Conservation (phyloP, 768 basidiomycete species). For the Leccinum imitatum region DNA sequence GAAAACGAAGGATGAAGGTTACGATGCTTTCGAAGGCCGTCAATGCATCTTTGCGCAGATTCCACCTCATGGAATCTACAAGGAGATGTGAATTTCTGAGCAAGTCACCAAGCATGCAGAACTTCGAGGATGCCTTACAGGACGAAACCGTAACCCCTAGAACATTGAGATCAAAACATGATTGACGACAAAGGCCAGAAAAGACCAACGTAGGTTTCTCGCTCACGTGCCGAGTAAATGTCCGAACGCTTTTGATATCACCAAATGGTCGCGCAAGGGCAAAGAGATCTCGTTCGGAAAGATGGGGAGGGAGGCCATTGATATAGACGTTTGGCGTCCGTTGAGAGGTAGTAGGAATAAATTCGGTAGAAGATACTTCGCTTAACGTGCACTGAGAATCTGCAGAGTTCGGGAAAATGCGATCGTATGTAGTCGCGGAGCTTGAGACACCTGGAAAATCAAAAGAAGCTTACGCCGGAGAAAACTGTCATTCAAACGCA, state of each 20-base stretch:
- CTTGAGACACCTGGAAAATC: constrained; percentile 19
- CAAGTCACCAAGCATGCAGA: constrained; percentile 3
- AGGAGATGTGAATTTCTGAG: neutral
- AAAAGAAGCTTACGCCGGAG: constrained; percentile 25
- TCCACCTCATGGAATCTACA: constrained; percentile 67
- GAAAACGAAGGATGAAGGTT: constrained; percentile 87
- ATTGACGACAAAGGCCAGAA: constrained; percentile 6
- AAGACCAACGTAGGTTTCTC: constrained; percentile 55
- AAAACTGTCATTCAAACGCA: constrained; percentile 5
- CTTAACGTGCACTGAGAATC: constrained; percentile 16
- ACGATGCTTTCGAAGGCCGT: constrained; percentile 63
- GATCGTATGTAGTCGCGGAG: constrained; percentile 14
- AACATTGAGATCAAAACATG: constrained; percentile 6
- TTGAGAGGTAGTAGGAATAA: constrained; percentile 13
- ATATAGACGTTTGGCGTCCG: constrained; percentile 81
- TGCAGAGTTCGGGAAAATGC: constrained; percentile 8
- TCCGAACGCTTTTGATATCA: constrained; percentile 71
- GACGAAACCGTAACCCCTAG: constrained; percentile 77
- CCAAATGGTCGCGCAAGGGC: constrained; percentile 73
- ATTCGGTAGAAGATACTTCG: constrained; percentile 17
- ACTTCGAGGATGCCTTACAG: constrained; percentile 48
- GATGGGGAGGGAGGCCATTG: constrained; percentile 83
- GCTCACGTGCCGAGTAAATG: constrained; percentile 80
- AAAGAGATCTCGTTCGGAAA: constrained; percentile 75
- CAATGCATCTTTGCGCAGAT: constrained; percentile 73